phyloP scores from a whole-genome alignment of 192 early-diverging fungal genomes.

The Dissophora globulifera region DNA sequence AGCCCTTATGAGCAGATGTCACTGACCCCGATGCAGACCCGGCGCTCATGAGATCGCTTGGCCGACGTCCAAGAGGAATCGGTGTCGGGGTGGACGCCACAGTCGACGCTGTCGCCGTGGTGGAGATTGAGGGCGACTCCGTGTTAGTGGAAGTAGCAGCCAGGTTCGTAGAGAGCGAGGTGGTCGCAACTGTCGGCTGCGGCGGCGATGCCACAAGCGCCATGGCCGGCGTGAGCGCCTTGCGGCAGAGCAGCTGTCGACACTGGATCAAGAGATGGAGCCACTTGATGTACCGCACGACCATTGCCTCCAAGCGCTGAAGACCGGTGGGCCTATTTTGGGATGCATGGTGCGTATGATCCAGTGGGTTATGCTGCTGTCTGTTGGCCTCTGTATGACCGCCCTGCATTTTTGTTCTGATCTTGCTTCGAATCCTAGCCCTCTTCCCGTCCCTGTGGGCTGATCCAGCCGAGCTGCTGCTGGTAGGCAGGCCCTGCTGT shows the following conservation, averaged over 20 bases:
- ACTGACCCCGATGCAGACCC: conserved; percentile 3
- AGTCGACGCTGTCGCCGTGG: not conserved
- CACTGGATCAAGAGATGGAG: conserved; percentile 47
- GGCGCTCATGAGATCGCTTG: conserved; percentile 13
- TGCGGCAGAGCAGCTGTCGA: conserved; percentile 32
- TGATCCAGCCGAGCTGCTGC: conserved; percentile 2
- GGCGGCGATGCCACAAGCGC: not conserved
- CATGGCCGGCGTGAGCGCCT: conserved; percentile 1
- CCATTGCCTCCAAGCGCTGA: conserved; percentile 40
- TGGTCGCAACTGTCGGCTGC: not conserved
- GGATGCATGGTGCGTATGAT: not conserved
- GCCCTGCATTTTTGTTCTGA: conserved; percentile 19
- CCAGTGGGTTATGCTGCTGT: not conserved
- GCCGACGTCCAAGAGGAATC: conserved; percentile 5
- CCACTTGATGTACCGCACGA: conserved; percentile 51
- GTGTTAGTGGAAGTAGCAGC: not conserved
- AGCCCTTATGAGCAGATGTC: conserved; percentile 16
- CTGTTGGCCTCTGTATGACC: not conserved
- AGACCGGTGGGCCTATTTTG: not conserved
- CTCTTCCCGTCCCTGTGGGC: conserved; percentile 5
- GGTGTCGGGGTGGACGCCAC: not conserved
- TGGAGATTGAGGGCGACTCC: conserved; percentile 11
- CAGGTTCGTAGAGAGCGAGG: not conserved
- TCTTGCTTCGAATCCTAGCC: conserved; percentile 16
- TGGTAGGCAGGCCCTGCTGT: not conserved